Base-by-base conservation (phyloP, 2,329 filamentous ascomycete species). In the Chaetothyriales sp. region DNA sequence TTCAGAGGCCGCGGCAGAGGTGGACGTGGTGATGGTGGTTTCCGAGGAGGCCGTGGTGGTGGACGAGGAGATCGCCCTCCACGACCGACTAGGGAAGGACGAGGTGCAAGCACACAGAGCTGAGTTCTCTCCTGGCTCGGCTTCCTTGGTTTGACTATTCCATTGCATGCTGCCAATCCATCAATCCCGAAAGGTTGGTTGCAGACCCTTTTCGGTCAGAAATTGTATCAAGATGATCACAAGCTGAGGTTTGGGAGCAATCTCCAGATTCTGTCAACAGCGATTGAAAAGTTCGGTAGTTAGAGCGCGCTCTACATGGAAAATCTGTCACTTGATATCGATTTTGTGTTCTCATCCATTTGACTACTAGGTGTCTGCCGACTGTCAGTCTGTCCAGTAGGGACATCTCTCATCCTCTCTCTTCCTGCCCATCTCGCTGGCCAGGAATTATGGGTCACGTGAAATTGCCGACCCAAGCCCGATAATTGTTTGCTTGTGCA, bases 1-100 rank as follows among this genome's bases (percentile, higher is more conserved):
- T 58, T 57, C 50, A 45, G 58, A 57, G 59, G 59, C 43, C 65
- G 67, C 52, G 66, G 66, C n/a, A 63, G 65, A 49, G 63, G 68
- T 45, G 63, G 65, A 44, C 65, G 65, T 44, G 57, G 54, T 18
- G 55, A 53, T 20, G 52, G 54, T 15, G 43, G 51, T 43, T 51
- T 55, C 15, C 62, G 65, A 51, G 60, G 60, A 36, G 52, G 54
- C 25, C 44, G 52, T 44, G 51, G 55, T 20, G 61, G 65, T 51
- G 60, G 59, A 42, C 64, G 66, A 49, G 66, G 66, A 39, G 32
- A 39, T 39, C 32, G 32, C 15, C 32, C 32, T 15, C 32, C 32
- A 39, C 32, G 32, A 39, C 10, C 12, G 32, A 15, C 9, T 15
- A 39, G 32, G 15, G 32, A 39, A 39, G 32, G 32, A 5, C 32